phyloP scores from a whole-genome alignment of 257 asterid genomes.

The Sherardia arvensis region DNA sequence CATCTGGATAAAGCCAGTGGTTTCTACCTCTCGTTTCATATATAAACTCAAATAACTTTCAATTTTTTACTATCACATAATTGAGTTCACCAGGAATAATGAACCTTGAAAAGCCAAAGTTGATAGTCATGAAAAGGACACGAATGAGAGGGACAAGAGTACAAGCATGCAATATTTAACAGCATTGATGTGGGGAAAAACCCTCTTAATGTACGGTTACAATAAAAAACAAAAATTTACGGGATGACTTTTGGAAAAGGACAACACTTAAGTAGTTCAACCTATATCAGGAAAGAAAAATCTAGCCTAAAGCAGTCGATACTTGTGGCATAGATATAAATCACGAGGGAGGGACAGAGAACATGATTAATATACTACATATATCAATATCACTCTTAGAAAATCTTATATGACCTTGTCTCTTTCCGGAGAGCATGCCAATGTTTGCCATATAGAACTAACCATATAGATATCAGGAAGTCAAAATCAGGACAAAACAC shows the following conservation, averaged over 20 bases:
- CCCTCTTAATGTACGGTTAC: no score
- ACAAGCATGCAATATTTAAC: background rate
- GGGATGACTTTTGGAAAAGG: background rate
- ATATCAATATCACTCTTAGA: background rate
- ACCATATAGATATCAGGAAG: background rate
- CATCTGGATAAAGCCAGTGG: background rate
- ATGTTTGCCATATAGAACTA: background rate
- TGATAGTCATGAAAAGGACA: background rate
- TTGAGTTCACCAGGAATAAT: background rate
- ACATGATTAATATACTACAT: background rate
- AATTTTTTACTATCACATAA: no score
- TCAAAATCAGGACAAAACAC: background rate
- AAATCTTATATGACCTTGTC: background rate
- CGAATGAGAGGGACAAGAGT: background rate
- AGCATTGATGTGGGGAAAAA: background rate
- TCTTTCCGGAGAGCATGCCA: background rate
- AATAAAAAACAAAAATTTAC: background rate
- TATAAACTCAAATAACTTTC: background rate
- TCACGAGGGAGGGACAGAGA: background rate
- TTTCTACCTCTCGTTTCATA: background rate
- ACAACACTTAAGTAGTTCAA: background rate
- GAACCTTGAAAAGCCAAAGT: background rate
- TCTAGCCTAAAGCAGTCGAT: background rate
- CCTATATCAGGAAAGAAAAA: background rate
- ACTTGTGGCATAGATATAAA: background rate